Percentiles rank a stretch among this genome's conserved stretches.
Conservation (phyloP, 2,329 filamentous ascomycete species). For the Blastomyces gilchristii region DNA sequence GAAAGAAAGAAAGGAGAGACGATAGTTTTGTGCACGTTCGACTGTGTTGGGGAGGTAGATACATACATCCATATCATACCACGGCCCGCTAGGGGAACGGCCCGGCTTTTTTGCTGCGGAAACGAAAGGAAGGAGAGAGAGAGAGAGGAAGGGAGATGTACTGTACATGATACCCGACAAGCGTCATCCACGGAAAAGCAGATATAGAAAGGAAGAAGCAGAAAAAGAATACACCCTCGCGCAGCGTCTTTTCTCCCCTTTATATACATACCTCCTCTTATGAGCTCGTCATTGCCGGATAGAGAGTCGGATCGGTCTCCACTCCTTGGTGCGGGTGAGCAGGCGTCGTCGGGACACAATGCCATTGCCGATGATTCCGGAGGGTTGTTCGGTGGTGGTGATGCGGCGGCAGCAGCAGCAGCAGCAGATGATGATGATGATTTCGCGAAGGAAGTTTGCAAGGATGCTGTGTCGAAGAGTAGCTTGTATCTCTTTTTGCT, state of each 20-base stretch:
- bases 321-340: constrained; percentile 10
- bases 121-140: background rate
- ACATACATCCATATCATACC: too few relatives aligned
- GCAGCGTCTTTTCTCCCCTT: background rate
- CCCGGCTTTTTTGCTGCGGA: background rate
- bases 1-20: too few relatives aligned
- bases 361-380: background rate
- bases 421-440: constrained; percentile 1
- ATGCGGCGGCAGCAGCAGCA: constrained; percentile 9
- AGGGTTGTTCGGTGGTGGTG: constrained; percentile 15
- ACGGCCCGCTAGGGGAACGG: too few relatives aligned
- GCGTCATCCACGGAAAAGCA: background rate
- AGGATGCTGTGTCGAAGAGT: constrained; percentile 58
- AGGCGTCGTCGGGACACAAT: background rate
- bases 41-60: too few relatives aligned
- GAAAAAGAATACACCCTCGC: background rate
- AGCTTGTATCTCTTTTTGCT: constrained; percentile 76
- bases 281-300: constrained; percentile 7
- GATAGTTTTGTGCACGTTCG: too few relatives aligned
- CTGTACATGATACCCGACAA: background rate
- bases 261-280: background rate
- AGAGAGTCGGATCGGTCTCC: constrained; percentile 15
- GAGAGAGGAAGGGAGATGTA: background rate
- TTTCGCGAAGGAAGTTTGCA: constrained; percentile 31
- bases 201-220: background rate